Base-by-base conservation (phyloP, 257 asterid species). In the Solanum virginianum region DNA sequence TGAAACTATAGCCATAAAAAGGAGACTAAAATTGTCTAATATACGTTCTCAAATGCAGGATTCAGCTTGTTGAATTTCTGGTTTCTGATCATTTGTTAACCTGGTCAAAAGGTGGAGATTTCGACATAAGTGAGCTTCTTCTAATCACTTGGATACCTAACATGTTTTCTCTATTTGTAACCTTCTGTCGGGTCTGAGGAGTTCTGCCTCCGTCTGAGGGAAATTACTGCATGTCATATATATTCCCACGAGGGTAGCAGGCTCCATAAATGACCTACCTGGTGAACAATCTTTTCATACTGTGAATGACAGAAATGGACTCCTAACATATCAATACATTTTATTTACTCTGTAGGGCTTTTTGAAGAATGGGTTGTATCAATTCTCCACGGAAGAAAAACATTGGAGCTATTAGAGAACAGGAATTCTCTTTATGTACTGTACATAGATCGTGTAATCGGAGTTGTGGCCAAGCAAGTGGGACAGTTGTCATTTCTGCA, bases 401-500 rank as follows among this genome's bases (percentile, higher is more conserved):
- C 90, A 47, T 89, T 95, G 92, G 95, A 92, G 90, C 90, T 90
- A 47, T 71, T 95, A 88, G 99, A 97, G 90, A 88, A 82, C 89
- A 91, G 95, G 91, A 95, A 90, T 82, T 87, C 93, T 83, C 89
- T 97, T n/a, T 97, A 95, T 90, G 89, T 90, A 84, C 81, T 95
- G 80, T 97, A 95, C 94, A 94, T 97, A 89, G 98, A 97, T 86
- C 93, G 98, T 22, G 90, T 97, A 68, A 84, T 95, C 26, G 99
- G 98, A 77, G 93, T 88, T 85, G 84, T 95, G 80, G 92, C 95
- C 63, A 92, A 94, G 87, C 91, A 85, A 84, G 89, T 91, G 47
- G 91, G 93, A 29, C 97, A 93, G 87, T 90, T 84, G 80, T 90
- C 98, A 63, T 90, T 89, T 39, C 84, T 74, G 62, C 90, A 86